These are phyloP conservation scores for Castanea crenata DNA, from an alignment of 306 rosid genomes.

Conservation along the genomic window DNA sequence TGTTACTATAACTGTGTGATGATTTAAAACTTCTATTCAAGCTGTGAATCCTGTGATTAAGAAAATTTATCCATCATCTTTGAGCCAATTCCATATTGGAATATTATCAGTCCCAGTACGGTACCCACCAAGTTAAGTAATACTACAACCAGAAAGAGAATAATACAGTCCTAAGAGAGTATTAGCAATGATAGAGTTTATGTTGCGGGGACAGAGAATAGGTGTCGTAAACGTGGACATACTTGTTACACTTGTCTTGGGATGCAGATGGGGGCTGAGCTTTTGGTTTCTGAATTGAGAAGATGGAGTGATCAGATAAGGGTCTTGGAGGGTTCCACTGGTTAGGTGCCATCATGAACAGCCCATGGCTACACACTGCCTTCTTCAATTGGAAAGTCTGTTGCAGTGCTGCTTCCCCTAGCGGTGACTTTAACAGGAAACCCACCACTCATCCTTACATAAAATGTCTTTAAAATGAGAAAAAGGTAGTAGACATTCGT, in stretches of 20 bases:
- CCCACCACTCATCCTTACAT: background rate
- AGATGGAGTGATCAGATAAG: slow-evolving; percentile 43
- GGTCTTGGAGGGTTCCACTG: slow-evolving; percentile 51
- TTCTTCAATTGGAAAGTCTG: slow-evolving; percentile 30
- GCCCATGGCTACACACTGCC: slow-evolving; percentile 53
- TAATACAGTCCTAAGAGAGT: background rate
- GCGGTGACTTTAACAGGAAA: slow-evolving; percentile 24
- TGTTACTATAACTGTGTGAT: background rate
- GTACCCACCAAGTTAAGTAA: background rate
- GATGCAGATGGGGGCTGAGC: slow-evolving; percentile 28
- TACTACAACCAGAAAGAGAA: background rate
- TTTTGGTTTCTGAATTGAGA: background rate
- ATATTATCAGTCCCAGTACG: too few relatives aligned
- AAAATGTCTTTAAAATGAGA: too few relatives aligned
- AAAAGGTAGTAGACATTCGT: too few relatives aligned
- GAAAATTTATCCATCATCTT: too few relatives aligned
- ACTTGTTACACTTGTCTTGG: slow-evolving; percentile 5
- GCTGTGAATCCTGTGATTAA: background rate
- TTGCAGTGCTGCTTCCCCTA: slow-evolving; percentile 13
- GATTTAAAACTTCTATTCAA: background rate
- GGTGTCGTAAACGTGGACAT: slow-evolving; percentile 15
- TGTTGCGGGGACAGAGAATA: slow-evolving; percentile 25
- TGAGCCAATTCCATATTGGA: too few relatives aligned
- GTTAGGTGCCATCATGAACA: slow-evolving; percentile 62
- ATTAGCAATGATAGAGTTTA: slow-evolving; percentile 26